phyloP scores from a whole-genome alignment of 805 yeast genomes.

The Lipomyces chichibuensis region DNA sequence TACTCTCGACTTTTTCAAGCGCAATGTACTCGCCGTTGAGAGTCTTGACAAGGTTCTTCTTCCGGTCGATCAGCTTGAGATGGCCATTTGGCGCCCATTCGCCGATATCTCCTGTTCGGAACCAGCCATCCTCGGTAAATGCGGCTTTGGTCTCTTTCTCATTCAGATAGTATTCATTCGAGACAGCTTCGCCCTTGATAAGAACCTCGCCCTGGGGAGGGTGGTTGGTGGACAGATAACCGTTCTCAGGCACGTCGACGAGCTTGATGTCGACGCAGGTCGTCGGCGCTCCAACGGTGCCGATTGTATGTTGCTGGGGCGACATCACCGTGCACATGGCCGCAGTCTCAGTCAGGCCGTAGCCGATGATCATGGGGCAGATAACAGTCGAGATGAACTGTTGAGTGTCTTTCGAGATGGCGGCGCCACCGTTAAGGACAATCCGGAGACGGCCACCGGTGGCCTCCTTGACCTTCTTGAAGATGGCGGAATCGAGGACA shows the following conservation, averaged over 20 bases:
- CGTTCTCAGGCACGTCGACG: conserved; percentile 88
- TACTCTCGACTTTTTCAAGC: conserved; percentile 87
- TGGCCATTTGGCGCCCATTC: conserved; percentile 85
- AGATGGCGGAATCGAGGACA: conserved; percentile 70
- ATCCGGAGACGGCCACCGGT: conserved; percentile 87
- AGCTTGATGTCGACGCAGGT: conserved; percentile 86
- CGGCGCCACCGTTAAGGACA: conserved; percentile 90
- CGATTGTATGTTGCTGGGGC: conserved; percentile 67
- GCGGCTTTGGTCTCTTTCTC: conserved; percentile 77
- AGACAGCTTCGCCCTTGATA: conserved; percentile 73
- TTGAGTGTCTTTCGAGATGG: conserved; percentile 80
- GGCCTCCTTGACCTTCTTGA: conserved; percentile 86
- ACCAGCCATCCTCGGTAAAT: conserved; percentile 86
- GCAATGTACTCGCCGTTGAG: conserved; percentile 97
- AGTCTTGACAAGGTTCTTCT: conserved; percentile 94
- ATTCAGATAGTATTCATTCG: conserved; percentile 79
- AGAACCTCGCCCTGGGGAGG: conserved; percentile 92
- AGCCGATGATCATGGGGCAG: conserved; percentile 89
- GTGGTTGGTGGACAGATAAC: conserved; percentile 71
- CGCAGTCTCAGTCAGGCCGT: conserved; percentile 94
- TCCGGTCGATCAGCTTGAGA: conserved; percentile 85
- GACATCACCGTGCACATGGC: conserved; percentile 80
- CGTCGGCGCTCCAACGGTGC: conserved; percentile 78
- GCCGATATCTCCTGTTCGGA: conserved; percentile 95
- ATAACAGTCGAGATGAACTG: conserved; percentile 67